phyloP scores from a whole-genome alignment of 257 asterid species.

The Lavandula angustifolia region DNA sequence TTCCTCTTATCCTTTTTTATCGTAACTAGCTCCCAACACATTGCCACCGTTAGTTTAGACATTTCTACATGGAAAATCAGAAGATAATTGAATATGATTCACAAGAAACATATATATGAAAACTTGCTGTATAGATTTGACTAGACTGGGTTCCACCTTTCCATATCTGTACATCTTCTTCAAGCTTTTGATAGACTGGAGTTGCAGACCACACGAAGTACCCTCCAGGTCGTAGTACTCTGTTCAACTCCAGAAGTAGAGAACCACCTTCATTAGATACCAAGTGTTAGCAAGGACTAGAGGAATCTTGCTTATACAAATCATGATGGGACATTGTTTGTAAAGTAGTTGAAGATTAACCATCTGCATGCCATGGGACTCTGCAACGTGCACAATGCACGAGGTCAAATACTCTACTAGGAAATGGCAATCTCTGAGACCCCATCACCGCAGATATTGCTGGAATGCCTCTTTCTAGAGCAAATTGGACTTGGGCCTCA shows the following conservation, averaged over 20 bases:
- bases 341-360: conserved; percentile 37
- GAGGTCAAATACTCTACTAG: conserved; percentile 75
- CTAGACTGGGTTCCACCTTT: conserved; percentile 43
- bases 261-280: conserved; percentile 68
- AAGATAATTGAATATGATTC: not conserved
- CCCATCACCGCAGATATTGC: conserved; percentile 96
- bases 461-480: conserved; percentile 91
- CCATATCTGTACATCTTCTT: conserved; percentile 81
- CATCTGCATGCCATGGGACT: conserved; percentile 92
- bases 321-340: not conserved
- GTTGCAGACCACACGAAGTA: conserved; percentile 92
- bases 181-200: conserved; percentile 84
- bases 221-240: conserved; percentile 90
- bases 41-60: conserved; percentile 71
- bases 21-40: conserved; percentile 90
- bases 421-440: conserved; percentile 76
- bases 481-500: conserved; percentile 90
- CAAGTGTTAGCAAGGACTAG: conserved; percentile 5
- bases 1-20: conserved; percentile 69
- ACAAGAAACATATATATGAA: not conserved
- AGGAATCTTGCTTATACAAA: not conserved
- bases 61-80: conserved; percentile 47
- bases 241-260: conserved; percentile 78
- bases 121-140: not conserved
- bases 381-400: conserved; percentile 97